Conservation (phyloP, 1,139 yeast species). For the Zygosaccharomyces sapae region DNA sequence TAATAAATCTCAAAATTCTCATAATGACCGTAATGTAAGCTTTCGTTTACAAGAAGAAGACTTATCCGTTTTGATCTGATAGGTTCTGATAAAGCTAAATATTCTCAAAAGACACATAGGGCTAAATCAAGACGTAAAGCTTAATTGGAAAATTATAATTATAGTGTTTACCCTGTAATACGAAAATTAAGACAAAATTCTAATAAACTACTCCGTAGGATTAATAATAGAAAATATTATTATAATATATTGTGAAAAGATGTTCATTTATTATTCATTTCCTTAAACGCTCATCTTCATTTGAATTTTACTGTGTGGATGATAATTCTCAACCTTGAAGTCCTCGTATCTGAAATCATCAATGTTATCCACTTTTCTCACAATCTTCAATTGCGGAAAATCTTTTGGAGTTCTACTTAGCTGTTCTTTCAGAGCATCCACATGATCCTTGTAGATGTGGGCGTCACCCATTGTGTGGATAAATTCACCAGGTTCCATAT, state of each 20-base stretch:
- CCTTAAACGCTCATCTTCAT: conserved; percentile 71
- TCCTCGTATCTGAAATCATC: conserved; percentile 90
- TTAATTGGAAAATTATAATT: conserved; percentile 2
- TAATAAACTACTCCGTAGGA: too few species aligned
- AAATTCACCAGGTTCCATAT: conserved; percentile 91
- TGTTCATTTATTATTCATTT: neutral
- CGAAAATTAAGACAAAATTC: neutral
- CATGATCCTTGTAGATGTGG: conserved; percentile 88
- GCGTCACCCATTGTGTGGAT: conserved; percentile 96
- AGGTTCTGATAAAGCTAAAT: conserved; percentile 21
- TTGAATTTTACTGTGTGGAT: conserved; percentile 78
- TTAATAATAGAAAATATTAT: too few species aligned
- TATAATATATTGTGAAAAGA: too few species aligned
- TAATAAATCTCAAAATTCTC: conserved; percentile 1
- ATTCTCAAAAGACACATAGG: conserved; percentile 27
- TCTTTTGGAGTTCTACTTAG: conserved; percentile 64
- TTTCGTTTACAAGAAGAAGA: conserved; percentile 31
- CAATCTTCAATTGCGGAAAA: conserved; percentile 75
- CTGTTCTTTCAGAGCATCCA: conserved; percentile 84
- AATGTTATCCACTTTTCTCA: conserved; percentile 61
- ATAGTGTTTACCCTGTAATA: neutral
- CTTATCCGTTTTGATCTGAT: conserved; percentile 33
- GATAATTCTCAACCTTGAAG: conserved; percentile 70
- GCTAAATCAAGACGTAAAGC: conserved; percentile 17
- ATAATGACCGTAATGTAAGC: conserved; percentile 17